These are phyloP conservation scores for Taiozyma sp. DNA, from an alignment of 1,139 yeast genomes.

Conservation along the genomic window DNA sequence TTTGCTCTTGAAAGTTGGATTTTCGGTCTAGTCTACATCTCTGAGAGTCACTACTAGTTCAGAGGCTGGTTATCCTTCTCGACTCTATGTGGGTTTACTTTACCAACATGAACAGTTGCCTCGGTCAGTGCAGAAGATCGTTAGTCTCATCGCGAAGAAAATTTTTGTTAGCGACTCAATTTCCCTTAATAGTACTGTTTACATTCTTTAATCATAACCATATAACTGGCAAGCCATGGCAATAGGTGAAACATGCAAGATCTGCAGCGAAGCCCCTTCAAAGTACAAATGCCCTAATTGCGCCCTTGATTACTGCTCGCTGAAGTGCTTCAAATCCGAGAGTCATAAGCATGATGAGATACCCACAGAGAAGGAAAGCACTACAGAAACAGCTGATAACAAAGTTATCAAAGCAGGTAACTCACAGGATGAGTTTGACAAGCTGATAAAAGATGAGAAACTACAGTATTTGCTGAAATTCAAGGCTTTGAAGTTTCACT, in stretches of 20 bases:
- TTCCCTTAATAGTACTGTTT: too few species aligned
- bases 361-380: neutral
- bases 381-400: neutral
- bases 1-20: too few species aligned
- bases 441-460: slow-evolving; percentile 30
- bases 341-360: slow-evolving; percentile 32
- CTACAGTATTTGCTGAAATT: slow-evolving; percentile 36
- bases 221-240: neutral
- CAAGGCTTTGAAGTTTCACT: slow-evolving; percentile 41
- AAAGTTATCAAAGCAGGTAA: neutral
- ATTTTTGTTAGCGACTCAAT: too few species aligned
- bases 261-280: slow-evolving; percentile 37
- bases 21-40: too few species aligned
- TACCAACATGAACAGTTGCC: too few species aligned
- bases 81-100: too few species aligned
- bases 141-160: slow-evolving; percentile 1
- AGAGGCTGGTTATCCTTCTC: too few species aligned
- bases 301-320: slow-evolving; percentile 42
- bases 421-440: slow-evolving; percentile 10
- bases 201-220: too few species aligned
- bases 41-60: too few species aligned
- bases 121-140: too few species aligned
- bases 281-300: slow-evolving; percentile 66
- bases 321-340: slow-evolving; percentile 48
- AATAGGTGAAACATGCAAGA: slow-evolving; percentile 31